Evolutionary conservation across 495 filamentous ascomycete genomes (phyloP).

Genomic region (Penicillium maclennaniae): DNA sequence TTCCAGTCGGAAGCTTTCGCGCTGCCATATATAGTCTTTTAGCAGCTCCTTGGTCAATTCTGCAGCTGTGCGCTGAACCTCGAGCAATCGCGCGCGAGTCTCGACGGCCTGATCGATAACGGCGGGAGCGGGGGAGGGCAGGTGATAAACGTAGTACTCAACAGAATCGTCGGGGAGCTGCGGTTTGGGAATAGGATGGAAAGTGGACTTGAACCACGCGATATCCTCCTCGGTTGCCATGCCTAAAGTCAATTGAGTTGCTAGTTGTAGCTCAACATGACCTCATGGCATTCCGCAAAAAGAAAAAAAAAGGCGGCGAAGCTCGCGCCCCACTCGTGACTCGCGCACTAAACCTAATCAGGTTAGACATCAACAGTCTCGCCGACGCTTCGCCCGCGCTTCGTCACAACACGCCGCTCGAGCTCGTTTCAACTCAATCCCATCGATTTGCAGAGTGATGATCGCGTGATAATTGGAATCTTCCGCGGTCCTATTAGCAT

Average conservation of each 20-base stretch:
- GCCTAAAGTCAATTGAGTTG: background rate
- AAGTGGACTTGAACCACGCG: conserved; percentile 49
- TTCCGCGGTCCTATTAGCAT: conserved; percentile 25
- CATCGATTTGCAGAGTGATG: conserved; percentile 23
- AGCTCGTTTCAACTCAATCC: conserved; percentile 8
- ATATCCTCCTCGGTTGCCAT: conserved; percentile 49
- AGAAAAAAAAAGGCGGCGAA: conserved; percentile 31
- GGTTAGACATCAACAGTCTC: conserved; percentile 46
- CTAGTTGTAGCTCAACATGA: conserved; percentile 19
- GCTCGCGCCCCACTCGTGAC: conserved; percentile 21
- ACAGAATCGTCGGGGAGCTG: conserved; percentile 79
- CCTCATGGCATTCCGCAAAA: conserved; percentile 35
- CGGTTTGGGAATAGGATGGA: conserved; percentile 59
- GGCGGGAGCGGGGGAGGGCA: conserved; percentile 47
- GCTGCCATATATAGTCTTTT: conserved; percentile 93
- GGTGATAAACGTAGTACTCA: conserved; percentile 76
- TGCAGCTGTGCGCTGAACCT: conserved; percentile 64
- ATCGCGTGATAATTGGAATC: conserved; percentile 27
- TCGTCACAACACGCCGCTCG: conserved; percentile 40
- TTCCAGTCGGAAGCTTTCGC: conserved; percentile 66
- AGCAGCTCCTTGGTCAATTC: conserved; percentile 59
- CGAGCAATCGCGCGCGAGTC: conserved; percentile 57
- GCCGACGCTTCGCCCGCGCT: conserved; percentile 13
- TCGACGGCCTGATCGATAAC: conserved; percentile 48
- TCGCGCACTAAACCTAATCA: conserved; percentile 26